phyloP scores from a whole-genome alignment of 768 basidiomycete genomes.

The Obba rivulosa region DNA sequence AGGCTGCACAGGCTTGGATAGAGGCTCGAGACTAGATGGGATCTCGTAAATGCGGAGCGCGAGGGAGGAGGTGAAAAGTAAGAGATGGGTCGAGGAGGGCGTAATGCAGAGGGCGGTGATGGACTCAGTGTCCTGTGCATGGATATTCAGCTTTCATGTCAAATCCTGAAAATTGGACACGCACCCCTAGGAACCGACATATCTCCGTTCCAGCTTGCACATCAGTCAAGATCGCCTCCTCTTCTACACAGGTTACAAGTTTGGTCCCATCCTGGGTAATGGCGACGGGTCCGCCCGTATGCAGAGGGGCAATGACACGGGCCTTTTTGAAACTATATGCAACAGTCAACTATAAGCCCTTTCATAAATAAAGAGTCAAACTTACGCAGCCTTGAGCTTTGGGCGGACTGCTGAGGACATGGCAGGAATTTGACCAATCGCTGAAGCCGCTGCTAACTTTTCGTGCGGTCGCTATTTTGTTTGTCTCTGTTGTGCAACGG shows the following conservation, averaged over 20 bases:
- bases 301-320: conserved; percentile 69
- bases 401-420: conserved; percentile 15
- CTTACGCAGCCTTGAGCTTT: conserved; percentile 62
- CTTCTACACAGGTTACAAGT: conserved; percentile 83
- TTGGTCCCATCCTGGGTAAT: conserved; percentile 71
- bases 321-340: conserved; percentile 68
- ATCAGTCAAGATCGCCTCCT: conserved; percentile 81
- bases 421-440: conserved; percentile 13
- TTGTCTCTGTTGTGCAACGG: conserved; percentile 16
- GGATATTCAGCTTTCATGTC: not conserved
- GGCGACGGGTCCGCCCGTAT: conserved; percentile 85
- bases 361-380: conserved; percentile 6
- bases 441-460: conserved; percentile 8
- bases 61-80: conserved; percentile 77
- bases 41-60: conserved; percentile 82
- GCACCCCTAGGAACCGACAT: conserved; percentile 78
- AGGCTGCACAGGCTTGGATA: conserved; percentile 55
- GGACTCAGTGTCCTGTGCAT: conserved; percentile 69
- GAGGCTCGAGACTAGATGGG: conserved; percentile 40
- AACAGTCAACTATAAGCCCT: not conserved
- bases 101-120: conserved; percentile 83
- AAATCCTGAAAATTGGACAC: conserved; percentile 26
- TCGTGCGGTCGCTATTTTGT: conserved; percentile 8
- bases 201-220: conserved; percentile 68
- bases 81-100: conserved; percentile 64